Percentiles rank a stretch among this genome's conserved stretches.
phyloP scores from a whole-genome alignment of 169 alveolate genomes.

The Besnoitia besnoiti region DNA sequence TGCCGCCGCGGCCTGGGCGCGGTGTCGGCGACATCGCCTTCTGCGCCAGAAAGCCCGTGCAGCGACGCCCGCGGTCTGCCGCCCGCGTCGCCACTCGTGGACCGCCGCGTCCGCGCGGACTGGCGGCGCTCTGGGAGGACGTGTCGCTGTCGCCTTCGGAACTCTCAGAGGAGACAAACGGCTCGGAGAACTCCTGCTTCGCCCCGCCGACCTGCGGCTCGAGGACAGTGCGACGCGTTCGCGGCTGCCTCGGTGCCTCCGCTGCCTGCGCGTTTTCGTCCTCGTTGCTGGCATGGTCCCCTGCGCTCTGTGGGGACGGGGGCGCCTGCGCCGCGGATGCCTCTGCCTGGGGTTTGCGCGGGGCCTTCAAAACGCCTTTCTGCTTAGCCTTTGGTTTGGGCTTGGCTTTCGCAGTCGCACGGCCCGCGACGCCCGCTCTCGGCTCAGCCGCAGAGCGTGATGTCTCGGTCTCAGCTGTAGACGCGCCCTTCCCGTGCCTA shows the following conservation, averaged over 20 bases:
- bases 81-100: not conserved
- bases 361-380: not conserved
- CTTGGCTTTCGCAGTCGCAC: slow-evolving; percentile 14
- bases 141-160: too few species aligned
- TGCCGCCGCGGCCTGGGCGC: not conserved
- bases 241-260: too few species aligned
- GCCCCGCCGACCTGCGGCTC: too few species aligned
- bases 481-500: slow-evolving; percentile 47
- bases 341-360: not conserved
- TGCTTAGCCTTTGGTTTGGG: slow-evolving; percentile 9
- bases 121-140: too few species aligned
- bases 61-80: not conserved
- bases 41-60: not conserved
- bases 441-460: not conserved
- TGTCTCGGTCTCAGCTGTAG: slow-evolving; percentile 31
- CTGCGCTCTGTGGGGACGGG: too few species aligned
- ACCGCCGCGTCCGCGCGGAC: too few species aligned
- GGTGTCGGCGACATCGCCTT: not conserved
- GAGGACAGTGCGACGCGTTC: too few species aligned
- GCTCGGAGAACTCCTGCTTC: too few species aligned
- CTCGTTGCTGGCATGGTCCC: too few species aligned
- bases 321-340: too few species aligned
- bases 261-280: too few species aligned
- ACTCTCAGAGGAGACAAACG: too few species aligned
- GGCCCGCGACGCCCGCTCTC: not conserved